Evolutionary conservation across 306 rosid genomes (phyloP).

Genomic region (Cicer judaicum): DNA sequence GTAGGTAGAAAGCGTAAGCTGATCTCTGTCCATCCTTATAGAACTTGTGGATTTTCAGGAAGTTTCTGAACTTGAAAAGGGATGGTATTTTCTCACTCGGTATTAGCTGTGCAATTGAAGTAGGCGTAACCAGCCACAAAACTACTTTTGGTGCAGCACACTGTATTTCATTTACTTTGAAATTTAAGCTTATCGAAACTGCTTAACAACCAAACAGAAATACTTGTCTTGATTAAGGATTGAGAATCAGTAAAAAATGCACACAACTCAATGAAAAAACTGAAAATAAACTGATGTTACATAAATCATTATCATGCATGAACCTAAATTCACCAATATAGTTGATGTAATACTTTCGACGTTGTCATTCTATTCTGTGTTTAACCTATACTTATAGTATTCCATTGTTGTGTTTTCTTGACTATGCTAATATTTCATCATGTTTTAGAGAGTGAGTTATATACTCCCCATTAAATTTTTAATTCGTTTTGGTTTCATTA

Average conservation of each 20-base stretch:
- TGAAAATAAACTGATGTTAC: background rate
- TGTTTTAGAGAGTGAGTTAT: background rate
- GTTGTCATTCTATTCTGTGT: background rate
- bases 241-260: background rate
- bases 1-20: constrained; percentile 72
- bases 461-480: background rate
- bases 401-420: constrained; percentile 17
- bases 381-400: constrained; percentile 12
- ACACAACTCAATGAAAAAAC: background rate
- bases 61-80: constrained; percentile 66
- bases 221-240: background rate
- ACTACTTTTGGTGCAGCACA: background rate
- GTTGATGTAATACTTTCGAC: background rate
- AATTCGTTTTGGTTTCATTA: too few relatives aligned
- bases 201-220: background rate
- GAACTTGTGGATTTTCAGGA: constrained; percentile 73
- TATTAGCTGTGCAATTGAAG: constrained; percentile 58
- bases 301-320: background rate
- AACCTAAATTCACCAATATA: background rate
- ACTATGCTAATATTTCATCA: background rate
- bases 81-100: constrained; percentile 55
- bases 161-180: background rate
- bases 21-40: constrained; percentile 74
- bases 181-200: background rate
- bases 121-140: constrained; percentile 49